Evolutionary conservation across 306 rosid species (phyloP).

Genomic region (Dalbergia oliveri): DNA sequence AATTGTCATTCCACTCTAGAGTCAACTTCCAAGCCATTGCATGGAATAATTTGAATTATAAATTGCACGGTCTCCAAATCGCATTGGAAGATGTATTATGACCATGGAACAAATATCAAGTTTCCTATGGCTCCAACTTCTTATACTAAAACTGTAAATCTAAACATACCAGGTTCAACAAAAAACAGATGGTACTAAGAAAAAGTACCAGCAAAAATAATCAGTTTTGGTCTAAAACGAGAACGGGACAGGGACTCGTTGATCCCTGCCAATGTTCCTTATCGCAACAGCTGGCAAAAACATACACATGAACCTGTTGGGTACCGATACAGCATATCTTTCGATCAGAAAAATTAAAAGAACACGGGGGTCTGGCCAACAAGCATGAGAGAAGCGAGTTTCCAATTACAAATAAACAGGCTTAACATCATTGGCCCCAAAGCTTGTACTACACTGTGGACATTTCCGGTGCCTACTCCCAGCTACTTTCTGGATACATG

Average conservation of each 20-base stretch:
- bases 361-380: constrained; percentile 42
- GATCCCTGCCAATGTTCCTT: constrained; percentile 54
- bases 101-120: constrained; percentile 49
- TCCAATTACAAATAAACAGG: constrained; percentile 79
- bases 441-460: constrained; percentile 80
- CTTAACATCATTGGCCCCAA: constrained; percentile 96
- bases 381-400: constrained; percentile 43
- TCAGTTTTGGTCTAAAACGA: constrained; percentile 49
- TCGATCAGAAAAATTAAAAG: constrained; percentile 44
- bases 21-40: constrained; percentile 49
- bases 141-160: constrained; percentile 27
- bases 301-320: constrained; percentile 52
- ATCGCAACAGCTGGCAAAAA: constrained; percentile 52
- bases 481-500: constrained; percentile 77
- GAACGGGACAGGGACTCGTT: constrained; percentile 41
- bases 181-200: constrained; percentile 40
- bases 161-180: constrained; percentile 44
- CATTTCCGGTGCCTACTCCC: constrained; percentile 93
- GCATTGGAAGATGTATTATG: constrained; percentile 52
- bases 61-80: constrained; percentile 48
- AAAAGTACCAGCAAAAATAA: constrained; percentile 54
- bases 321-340: constrained; percentile 49
- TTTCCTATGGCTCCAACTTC: constrained; percentile 46
- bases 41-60: constrained; percentile 42
- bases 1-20: constrained; percentile 25